Percentiles rank a stretch among this genome's conserved stretches.
phyloP scores from a whole-genome alignment of 306 rosid genomes.

The Quercus parvula region DNA sequence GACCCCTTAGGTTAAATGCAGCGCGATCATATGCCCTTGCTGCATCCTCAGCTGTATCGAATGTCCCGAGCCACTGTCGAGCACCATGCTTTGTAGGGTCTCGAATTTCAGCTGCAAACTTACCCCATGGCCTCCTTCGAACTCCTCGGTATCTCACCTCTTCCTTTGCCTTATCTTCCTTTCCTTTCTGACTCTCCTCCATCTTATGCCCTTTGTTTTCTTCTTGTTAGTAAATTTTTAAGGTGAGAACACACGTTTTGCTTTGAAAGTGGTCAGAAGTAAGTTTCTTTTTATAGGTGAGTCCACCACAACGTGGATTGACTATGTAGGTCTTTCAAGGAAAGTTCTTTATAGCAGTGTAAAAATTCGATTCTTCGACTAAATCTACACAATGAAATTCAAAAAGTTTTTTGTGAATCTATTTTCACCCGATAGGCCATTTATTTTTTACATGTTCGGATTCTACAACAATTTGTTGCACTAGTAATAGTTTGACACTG shows the following conservation, averaged over 20 bases:
- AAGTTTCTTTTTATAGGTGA: background rate
- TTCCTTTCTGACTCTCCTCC: slow-evolving; percentile 48
- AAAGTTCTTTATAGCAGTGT: slow-evolving; percentile 34
- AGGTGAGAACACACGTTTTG: background rate
- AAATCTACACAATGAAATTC: slow-evolving; percentile 9
- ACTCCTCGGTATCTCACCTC: slow-evolving; percentile 63
- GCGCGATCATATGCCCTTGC: slow-evolving; percentile 86
- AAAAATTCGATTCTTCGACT: slow-evolving; percentile 62
- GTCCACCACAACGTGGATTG: slow-evolving; percentile 42
- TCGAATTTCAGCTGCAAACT: slow-evolving; percentile 81
- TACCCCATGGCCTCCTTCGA: slow-evolving; percentile 80
- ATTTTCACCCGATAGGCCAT: slow-evolving; percentile 16
- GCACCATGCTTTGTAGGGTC: slow-evolving; percentile 76
- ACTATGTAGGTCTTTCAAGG: slow-evolving; percentile 34
- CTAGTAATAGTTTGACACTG: background rate
- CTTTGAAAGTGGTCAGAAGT: background rate
- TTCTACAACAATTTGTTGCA: slow-evolving; percentile 11
- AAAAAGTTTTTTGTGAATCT: slow-evolving; percentile 8
- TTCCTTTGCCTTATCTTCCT: slow-evolving; percentile 39
- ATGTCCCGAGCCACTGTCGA: slow-evolving; percentile 79
- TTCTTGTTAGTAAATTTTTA: background rate
- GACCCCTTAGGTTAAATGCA: slow-evolving; percentile 70
- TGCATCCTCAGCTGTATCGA: slow-evolving; percentile 79
- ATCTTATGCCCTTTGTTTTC: slow-evolving; percentile 5
- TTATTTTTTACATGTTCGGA: background rate